Evolutionary conservation across 371 early-diverging fungal species (phyloP).

Genomic region (Mortierella sp.): DNA sequence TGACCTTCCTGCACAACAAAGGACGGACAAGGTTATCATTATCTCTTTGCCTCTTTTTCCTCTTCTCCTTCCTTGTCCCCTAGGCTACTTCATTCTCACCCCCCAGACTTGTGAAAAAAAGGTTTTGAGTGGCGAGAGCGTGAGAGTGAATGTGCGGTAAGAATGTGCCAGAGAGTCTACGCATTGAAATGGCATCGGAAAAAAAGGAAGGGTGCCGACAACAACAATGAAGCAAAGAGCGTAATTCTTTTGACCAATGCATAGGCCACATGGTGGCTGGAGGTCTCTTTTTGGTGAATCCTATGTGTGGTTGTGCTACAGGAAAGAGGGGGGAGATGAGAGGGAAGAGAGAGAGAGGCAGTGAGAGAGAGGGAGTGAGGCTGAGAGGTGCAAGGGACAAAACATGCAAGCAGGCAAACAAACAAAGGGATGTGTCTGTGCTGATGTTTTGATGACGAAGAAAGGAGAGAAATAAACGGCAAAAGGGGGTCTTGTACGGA

Average conservation of each 20-base stretch:
- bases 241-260: constrained; percentile 1
- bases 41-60: background rate
- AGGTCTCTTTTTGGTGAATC: background rate
- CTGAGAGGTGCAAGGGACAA: background rate
- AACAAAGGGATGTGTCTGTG: constrained; percentile 4
- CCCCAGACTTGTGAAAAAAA: background rate
- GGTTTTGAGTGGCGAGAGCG: no score
- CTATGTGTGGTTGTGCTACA: background rate
- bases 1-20: background rate
- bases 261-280: constrained; percentile 11
- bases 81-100: background rate
- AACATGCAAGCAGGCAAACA: background rate
- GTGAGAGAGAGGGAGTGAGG: background rate
- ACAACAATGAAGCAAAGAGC: background rate
- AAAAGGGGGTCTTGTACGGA: background rate
- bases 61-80: background rate
- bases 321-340: background rate
- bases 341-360: background rate
- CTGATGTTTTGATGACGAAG: background rate
- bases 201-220: background rate
- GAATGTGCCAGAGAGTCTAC: background rate
- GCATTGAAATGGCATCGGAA: background rate
- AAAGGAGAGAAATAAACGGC: background rate
- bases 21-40: background rate
- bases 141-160: background rate